Conservation (phyloP, 352 stramenopile species). For the Phytophthora pisi region DNA sequence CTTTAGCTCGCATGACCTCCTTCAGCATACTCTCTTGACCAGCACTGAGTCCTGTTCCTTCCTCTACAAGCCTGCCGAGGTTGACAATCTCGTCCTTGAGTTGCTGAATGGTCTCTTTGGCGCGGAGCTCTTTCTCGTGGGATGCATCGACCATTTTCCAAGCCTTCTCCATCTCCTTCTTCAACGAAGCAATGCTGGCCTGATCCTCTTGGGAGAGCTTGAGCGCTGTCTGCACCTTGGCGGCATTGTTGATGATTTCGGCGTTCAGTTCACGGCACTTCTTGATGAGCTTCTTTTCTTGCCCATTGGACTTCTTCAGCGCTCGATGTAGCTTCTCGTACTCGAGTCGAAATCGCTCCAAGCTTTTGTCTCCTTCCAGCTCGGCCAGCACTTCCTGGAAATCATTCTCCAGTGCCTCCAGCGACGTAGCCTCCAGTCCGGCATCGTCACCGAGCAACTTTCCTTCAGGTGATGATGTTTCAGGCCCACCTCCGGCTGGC, state of each 20-base stretch:
- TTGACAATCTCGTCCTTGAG: conserved; percentile 97
- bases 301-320: conserved; percentile 93
- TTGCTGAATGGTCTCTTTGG: conserved; percentile 95
- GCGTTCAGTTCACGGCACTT: conserved; percentile 95
- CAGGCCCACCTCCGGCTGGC: conserved; percentile 6
- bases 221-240: conserved; percentile 95
- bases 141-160: conserved; percentile 96
- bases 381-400: conserved; percentile 94
- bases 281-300: conserved; percentile 96
- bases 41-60: conserved; percentile 91
- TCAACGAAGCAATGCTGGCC: conserved; percentile 91
- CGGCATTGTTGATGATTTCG: conserved; percentile 96
- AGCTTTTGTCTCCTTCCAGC: conserved; percentile 91
- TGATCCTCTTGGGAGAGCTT: conserved; percentile 96
- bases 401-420: conserved; percentile 92
- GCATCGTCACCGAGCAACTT: conserved; percentile 61
- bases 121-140: conserved; percentile 93
- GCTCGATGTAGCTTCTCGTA: conserved; percentile 96
- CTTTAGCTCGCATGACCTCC: conserved; percentile 90
- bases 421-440: conserved; percentile 57
- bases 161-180: conserved; percentile 97
- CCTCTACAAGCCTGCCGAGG: conserved; percentile 95
- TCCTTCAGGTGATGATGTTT: conserved; percentile 30
- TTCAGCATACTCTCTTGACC: conserved; percentile 94
- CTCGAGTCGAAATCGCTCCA: conserved; percentile 94